Base-by-base conservation (phyloP, 2,329 filamentous ascomycete genomes). In the Coniochaeta sp. region DNA sequence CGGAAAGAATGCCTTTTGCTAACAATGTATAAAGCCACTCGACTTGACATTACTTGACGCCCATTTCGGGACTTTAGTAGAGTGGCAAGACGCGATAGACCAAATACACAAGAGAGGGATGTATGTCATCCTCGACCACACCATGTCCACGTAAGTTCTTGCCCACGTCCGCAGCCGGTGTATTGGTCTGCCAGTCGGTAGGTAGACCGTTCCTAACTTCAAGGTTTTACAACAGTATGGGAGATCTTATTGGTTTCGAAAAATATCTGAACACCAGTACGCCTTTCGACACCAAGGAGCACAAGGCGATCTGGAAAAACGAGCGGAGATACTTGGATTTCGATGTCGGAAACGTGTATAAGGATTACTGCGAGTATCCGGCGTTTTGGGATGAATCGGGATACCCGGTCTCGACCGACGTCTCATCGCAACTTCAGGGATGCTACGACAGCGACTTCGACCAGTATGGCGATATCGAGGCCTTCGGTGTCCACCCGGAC, bases 401-500 rank as follows among this genome's bases (percentile, higher is more conserved):
- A 47, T 76, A 73, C 59, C 79, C 74, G 7, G 76, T 83, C 28
- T 73, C 74, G 12, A 71, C 76, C 24, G 74, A 78, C 55, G 76
- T 83, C 26, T 77, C 74, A 3, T 70, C 74, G 3, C 65, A 75
- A 26, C 72, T 86, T 63, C 72, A 73, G 3, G 83, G 83, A 5
- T 88, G 85, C 70, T 84, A 81, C 66, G 73, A 85, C 69, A 85
- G 83, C 63, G 85, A 88, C 47, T 88, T 87, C 63, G 83, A 88
- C 66, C 81, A 73, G 70, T 88, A 84, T 63, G 85, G 85, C 58
- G 84, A 88, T 64, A 81, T 81, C 28, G 82, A 84, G 68, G 84
- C 84, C 50, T 87, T 87, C 65, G 85, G 85, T 64, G 79, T 84
- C 14, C 86, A 81, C 61, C 81, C 83, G 0, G 83, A 87, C 66